Percentiles rank a stretch among this genome's conserved stretches.
phyloP scores from a whole-genome alignment of 2,329 filamentous ascomycete genomes.

The Fusarium sp. region DNA sequence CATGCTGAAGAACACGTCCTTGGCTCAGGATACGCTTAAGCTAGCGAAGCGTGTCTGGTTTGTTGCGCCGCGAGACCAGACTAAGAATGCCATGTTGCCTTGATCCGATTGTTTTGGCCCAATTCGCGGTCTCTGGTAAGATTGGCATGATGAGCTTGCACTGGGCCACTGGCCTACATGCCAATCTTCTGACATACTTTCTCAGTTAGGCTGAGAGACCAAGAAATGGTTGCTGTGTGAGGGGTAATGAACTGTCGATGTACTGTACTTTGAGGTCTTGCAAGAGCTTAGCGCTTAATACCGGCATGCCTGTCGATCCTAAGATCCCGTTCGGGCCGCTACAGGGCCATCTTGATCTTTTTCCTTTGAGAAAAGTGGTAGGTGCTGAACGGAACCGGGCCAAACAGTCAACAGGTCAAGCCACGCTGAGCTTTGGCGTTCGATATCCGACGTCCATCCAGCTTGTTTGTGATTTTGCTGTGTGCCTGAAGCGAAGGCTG shows the following conservation, averaged over 20 bases:
- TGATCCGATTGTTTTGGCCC: background rate
- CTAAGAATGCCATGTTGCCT: slow-evolving; percentile 4
- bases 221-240: background rate
- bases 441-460: background rate
- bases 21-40: background rate
- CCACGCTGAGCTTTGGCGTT: background rate
- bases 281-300: slow-evolving; percentile 36
- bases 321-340: slow-evolving; percentile 44
- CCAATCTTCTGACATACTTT: background rate
- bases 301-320: slow-evolving; percentile 41
- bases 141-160: background rate
- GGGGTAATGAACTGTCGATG: background rate
- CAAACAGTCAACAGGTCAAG: slow-evolving; percentile 3
- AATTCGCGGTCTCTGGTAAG: background rate
- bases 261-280: slow-evolving; percentile 8
- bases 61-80: background rate
- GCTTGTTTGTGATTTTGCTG: background rate
- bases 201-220: background rate
- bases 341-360: slow-evolving; percentile 27
- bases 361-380: background rate
- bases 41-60: slow-evolving; percentile 8
- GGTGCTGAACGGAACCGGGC: background rate
- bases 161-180: background rate
- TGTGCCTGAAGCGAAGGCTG: slow-evolving; percentile 4
- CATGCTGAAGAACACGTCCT: slow-evolving; percentile 4